Evolutionary conservation across 192 early-diverging fungal genomes (phyloP), one percentile per base, ranked within the genome.

Genomic region (Rhizophagus clarus): DNA sequence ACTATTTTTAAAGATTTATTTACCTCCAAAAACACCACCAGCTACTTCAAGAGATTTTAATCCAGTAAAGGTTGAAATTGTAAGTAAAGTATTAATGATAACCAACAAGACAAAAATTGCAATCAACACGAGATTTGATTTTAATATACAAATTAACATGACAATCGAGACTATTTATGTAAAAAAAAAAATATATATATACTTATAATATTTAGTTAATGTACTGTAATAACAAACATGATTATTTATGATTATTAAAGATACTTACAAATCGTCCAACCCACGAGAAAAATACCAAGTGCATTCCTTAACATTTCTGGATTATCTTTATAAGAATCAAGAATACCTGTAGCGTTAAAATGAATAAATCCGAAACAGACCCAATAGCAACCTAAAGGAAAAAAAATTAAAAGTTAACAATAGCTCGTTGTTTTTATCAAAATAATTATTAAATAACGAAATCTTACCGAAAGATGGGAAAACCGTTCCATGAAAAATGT

Each of bases 401-500:
- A 26, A 26, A 62, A 62, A 24, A 62, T 15, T 3, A 28, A 62
- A 24, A 2, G 26, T 8, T 2, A 24, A 8, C 24, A 28, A n/a
- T 24, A 0, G 3, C 10, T n/a, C n/a, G 2, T 51, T 0, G 49
- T 17, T 17, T 51, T 49, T 49, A 11, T 4, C 26, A 11, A 63
- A 63, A 63, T 28, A 28, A 73, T 31, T 1, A 63, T 26, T 63
- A 11, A 63, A 17, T n/a, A 9, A 40, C 4, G 7, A 40, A 40
- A 2, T 32, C 31, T 81, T 79, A 56, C 84, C 84, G 68, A 90
- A 93, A 37, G 89, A 89, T 37, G 89, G 85, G 84, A 95, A 95
- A 14, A 92, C 91, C 17, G 92, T 94, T 63, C 92, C 94, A 81
- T 93, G 92, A 86, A 95, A 94, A 10, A 91, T 93, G 79, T 95